Evolutionary conservation across 805 yeast genomes (phyloP).

Genomic region (Lachancea cidri): DNA sequence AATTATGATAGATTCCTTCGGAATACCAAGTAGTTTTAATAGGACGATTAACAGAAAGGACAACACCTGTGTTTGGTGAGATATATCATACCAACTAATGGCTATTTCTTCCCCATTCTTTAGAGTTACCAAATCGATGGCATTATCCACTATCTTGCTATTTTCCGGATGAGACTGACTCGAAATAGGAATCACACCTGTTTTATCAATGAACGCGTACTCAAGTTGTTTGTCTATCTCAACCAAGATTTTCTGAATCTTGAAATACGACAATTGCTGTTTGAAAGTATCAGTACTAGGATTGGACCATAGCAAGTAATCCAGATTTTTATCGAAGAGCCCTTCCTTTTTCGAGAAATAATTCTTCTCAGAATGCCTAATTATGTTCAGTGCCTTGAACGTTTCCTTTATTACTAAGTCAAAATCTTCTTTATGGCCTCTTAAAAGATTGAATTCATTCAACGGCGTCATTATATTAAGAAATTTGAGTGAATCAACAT

Average conservation of each 20-base stretch:
- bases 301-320: conserved; percentile 28
- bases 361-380: conserved; percentile 22
- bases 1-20: conserved; percentile 29
- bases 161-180: conserved; percentile 33
- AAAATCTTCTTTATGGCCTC: conserved; percentile 35
- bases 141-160: conserved; percentile 30
- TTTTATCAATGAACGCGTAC: conserved; percentile 32
- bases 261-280: conserved; percentile 26
- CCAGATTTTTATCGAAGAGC: conserved; percentile 23
- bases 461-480: conserved; percentile 33
- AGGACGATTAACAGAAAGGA: conserved; percentile 31
- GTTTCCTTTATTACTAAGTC: conserved; percentile 34
- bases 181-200: conserved; percentile 30
- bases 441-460: conserved; percentile 31
- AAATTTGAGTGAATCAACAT: conserved; percentile 33
- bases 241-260: conserved; percentile 30
- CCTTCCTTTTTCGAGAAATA: conserved; percentile 18
- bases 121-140: conserved; percentile 30
- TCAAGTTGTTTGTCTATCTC: conserved; percentile 33
- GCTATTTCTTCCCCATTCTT: conserved; percentile 27
- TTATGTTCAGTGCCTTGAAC: conserved; percentile 27
- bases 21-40: conserved; percentile 30
- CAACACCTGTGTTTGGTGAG: conserved; percentile 35
- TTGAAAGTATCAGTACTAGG: conserved; percentile 15
- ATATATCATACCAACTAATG: conserved; percentile 35